Percentiles rank a stretch among this genome's conserved stretches.
These are phyloP conservation scores for Cladophialophora bantiana DNA, from an alignment of 2,329 filamentous ascomycete genomes.

Conservation along the genomic window DNA sequence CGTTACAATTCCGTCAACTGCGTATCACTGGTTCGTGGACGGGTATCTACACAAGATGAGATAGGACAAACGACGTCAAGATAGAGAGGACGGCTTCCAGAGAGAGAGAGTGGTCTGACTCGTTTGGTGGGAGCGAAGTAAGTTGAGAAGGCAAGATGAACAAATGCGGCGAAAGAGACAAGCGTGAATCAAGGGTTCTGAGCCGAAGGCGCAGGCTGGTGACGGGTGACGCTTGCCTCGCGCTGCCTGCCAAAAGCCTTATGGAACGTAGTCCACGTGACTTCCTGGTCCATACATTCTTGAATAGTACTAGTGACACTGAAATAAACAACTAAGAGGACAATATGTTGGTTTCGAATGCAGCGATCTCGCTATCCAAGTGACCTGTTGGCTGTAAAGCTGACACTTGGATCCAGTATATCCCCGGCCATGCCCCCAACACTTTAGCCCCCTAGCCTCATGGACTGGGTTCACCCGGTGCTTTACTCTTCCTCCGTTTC, in stretches of 20 bases:
- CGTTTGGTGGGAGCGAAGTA: neutral
- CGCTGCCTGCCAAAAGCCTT: slow-evolving; percentile 5
- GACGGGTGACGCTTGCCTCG: slow-evolving; percentile 10
- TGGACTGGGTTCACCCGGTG: slow-evolving; percentile 23
- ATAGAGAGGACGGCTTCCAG: neutral
- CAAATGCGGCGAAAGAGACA: slow-evolving; percentile 17
- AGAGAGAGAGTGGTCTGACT: slow-evolving; percentile 1
- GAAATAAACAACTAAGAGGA: neutral
- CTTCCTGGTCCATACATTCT: neutral
- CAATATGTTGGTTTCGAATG: neutral
- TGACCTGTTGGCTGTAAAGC: neutral
- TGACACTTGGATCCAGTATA: neutral
- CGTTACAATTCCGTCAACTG: neutral
- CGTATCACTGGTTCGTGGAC: neutral
- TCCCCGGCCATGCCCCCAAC: neutral
- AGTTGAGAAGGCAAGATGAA: slow-evolving; percentile 9
- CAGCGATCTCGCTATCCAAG: neutral
- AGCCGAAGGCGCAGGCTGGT: slow-evolving; percentile 4
- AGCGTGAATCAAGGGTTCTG: neutral
- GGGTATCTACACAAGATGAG: neutral
- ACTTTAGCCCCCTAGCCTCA: slow-evolving; percentile 15
- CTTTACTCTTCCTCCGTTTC: slow-evolving; percentile 35
- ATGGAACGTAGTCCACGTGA: neutral
- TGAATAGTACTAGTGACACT: neutral
- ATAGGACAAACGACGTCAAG: neutral